A percentile compares a stretch with the other conserved stretches of the same genome.
Evolutionary conservation across 1,284 basidiomycete species (phyloP).

Genomic region (Laetiporus sulphureus): DNA sequence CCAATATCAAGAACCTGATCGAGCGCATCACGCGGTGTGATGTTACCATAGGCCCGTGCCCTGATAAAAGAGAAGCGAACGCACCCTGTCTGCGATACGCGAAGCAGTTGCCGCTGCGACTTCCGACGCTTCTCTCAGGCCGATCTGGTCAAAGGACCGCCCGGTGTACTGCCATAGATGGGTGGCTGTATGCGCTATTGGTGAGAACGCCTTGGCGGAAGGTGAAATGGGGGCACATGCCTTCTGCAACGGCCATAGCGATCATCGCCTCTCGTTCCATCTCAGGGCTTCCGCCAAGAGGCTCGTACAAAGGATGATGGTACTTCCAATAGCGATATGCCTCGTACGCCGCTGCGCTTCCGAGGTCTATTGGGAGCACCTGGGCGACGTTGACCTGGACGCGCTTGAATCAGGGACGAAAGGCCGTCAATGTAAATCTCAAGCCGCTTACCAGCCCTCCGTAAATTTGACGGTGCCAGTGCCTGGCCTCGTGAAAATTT

Average conservation of each 20-base stretch:
- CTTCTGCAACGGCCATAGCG: conserved; percentile 58
- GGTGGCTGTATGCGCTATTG: no score
- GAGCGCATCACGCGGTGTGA: no score
- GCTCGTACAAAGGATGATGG: conserved; percentile 46
- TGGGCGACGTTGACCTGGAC: conserved; percentile 23
- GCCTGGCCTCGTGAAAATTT: conserved; percentile 46
- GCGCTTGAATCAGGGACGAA: no score
- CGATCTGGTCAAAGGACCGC: conserved; percentile 8
- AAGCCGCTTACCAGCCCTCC: conserved; percentile 50
- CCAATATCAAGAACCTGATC: no score
- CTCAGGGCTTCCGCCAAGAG: conserved; percentile 44
- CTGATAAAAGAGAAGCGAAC: no score
- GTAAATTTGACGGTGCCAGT: conserved; percentile 55
- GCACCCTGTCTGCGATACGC: conserved; percentile 6
- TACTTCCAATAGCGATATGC: conserved; percentile 54
- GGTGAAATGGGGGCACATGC: no score
- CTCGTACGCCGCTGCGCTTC: conserved; percentile 63
- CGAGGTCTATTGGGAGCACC: conserved; percentile 49
- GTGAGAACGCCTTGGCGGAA: no score
- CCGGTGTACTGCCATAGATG: conserved; percentile 13
- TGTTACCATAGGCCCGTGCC: no score
- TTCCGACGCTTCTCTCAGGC: conserved; percentile 7
- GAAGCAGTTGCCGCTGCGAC: conserved; percentile 8
- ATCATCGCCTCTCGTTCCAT: conserved; percentile 55
- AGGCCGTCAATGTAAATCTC: no score